Evolutionary conservation across 208 protist species (phyloP), one percentile per base, ranked within the genome.

Genomic region (Wallacemonas collosoma): DNA sequence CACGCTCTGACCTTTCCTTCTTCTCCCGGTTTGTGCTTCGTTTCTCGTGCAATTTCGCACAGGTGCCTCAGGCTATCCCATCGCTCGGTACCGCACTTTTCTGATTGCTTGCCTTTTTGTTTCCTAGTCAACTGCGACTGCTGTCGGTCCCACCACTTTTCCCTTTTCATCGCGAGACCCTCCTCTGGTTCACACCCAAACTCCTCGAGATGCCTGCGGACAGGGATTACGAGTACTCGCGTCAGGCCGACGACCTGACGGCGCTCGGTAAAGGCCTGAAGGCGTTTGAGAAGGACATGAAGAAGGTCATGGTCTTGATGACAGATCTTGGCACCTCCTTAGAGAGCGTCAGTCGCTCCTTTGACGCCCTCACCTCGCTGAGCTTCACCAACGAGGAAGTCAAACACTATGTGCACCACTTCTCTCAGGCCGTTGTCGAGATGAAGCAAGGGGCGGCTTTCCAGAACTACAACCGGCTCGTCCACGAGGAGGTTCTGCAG

Each of bases 241-340:
- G 71, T 2, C 80, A 87, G 73, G 38, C 76, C 43, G 68, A 83
- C 2, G 84, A 92, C 50, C 64, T 89, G 17, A 41, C 48, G 17
- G 54, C 64, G 2, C 48, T 85, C 47, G 45, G 54, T 8, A 71
- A 15, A 9, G 79, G 78, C 53, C 72, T 87, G 51, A 71, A 77
- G 36, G 47, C 47, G 17, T 92, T 92, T 67, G 75, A 75, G 35
- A 70, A 64, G 3, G 70, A 78, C 56, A 83, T 92, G 81, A 78
- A 74, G 2, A 62, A 72, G 50, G 85, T 87, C 55, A 89, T 89
- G 81, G 11, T 79, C 39, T 78, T 85, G 15, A 87, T 92, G 82
- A 92, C 87, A 39, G 83, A 89, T 17, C 56, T 92, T 8, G 80
- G 81, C 26, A 77, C 65, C 8, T 73, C 87, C 14, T 62, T 89